These are phyloP conservation scores for Avena sativa DNA, from an alignment of 176 grass and related monocot species.

Conservation along the genomic window DNA sequence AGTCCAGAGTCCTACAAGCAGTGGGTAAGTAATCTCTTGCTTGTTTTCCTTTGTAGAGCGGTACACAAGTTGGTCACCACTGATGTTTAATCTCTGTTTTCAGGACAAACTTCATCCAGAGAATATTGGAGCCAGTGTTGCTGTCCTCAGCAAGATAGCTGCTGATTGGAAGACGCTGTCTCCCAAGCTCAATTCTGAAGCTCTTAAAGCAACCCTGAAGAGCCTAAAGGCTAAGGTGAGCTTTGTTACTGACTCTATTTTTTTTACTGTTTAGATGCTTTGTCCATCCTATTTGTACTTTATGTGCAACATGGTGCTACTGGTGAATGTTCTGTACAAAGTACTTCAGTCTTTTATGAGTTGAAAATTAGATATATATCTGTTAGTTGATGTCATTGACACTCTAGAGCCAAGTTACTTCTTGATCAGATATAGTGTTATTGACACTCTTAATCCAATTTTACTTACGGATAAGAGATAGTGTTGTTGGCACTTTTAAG, in stretches of 20 bases:
- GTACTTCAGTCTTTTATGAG: not conserved
- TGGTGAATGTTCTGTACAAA: not conserved
- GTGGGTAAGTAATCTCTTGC: slow-evolving; percentile 68
- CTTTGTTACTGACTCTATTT: not conserved
- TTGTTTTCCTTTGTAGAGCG: not conserved
- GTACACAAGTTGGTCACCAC: not conserved
- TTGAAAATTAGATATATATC: not conserved
- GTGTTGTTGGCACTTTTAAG: no score
- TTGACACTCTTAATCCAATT: not conserved
- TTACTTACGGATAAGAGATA: not conserved
- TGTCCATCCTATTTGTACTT: not conserved
- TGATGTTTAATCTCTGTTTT: slow-evolving; percentile 38
- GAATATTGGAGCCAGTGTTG: slow-evolving; percentile 77
- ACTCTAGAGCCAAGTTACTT: not conserved
- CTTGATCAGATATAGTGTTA: not conserved
- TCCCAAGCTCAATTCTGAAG: slow-evolving; percentile 66
- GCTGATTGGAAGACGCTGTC: slow-evolving; percentile 77
- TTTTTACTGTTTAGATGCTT: slow-evolving; percentile 18
- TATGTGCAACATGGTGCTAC: not conserved
- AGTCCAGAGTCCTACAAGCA: slow-evolving; percentile 84
- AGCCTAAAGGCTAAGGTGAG: slow-evolving; percentile 81
- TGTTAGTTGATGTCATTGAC: not conserved
- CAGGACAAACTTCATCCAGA: slow-evolving; percentile 73
- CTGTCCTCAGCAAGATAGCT: slow-evolving; percentile 64
- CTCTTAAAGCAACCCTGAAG: slow-evolving; percentile 73